These are phyloP conservation scores for Raphanus sativus DNA, from an alignment of 345 rosid genomes.

Conservation along the genomic window DNA sequence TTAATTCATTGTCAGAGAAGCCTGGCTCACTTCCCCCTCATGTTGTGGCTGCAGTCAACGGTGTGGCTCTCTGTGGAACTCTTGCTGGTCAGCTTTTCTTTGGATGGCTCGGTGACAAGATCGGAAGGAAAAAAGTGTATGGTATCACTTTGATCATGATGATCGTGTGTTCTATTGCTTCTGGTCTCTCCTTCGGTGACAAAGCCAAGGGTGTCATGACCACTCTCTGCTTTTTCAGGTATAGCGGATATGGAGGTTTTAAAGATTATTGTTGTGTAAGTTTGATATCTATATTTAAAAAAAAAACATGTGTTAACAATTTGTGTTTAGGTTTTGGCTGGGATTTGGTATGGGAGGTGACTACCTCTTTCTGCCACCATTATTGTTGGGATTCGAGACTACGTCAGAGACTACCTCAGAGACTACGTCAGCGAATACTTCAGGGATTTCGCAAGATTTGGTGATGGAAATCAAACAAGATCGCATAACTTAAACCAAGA, in stretches of 20 bases:
- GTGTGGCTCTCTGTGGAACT: background rate
- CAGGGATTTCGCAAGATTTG: no score
- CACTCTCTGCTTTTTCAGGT: background rate
- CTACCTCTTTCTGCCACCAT: background rate
- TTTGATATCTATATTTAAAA: background rate
- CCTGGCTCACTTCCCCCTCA: slow-evolving; percentile 2
- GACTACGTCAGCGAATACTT: no score
- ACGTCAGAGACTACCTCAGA: no score
- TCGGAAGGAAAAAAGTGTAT: background rate
- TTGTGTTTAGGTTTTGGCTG: background rate
- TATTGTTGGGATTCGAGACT: no score
- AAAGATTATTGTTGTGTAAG: no score
- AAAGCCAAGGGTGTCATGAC: background rate
- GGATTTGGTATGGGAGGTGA: background rate
- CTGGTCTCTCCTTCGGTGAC: background rate
- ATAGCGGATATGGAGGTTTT: background rate
- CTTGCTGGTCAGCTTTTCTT: background rate
- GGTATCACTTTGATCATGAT: background rate
- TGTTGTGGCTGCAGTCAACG: background rate
- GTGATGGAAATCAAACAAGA: no score
- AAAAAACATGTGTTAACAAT: background rate
- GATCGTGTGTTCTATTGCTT: background rate
- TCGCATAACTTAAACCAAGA: no score
- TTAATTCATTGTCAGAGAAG: background rate
- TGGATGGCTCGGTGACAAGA: background rate